Conservation (phyloP, 2,329 filamentous ascomycete species). For the Meredithiella fracta region DNA sequence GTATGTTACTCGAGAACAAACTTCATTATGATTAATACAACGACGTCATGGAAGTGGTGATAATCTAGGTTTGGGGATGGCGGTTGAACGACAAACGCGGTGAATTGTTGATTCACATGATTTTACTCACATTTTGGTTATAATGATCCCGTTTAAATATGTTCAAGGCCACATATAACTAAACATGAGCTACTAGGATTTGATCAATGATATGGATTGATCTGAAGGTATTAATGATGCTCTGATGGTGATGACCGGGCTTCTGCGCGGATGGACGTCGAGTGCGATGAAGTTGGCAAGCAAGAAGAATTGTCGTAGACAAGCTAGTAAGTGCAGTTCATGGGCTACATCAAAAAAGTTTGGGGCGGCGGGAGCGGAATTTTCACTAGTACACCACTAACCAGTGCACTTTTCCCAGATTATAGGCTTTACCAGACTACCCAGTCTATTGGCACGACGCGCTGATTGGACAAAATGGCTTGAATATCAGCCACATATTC, state of each 20-base stretch:
- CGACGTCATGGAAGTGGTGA: constrained; percentile 11
- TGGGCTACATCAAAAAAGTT: constrained; percentile 12
- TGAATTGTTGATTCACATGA: background rate
- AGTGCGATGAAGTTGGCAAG: constrained; percentile 13
- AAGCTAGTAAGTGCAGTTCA: constrained; percentile 1
- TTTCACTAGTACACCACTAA: background rate
- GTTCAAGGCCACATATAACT: too few relatives aligned
- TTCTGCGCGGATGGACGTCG: constrained; percentile 12
- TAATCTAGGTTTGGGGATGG: constrained; percentile 4
- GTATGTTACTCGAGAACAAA: background rate
- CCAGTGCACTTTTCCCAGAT: background rate
- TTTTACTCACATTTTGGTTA: background rate
- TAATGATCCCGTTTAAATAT: too few relatives aligned
- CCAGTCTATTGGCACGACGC: constrained; percentile 2
- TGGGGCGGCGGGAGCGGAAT: constrained; percentile 2
- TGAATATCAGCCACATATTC: constrained; percentile 18
- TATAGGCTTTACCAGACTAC: background rate
- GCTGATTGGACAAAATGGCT: constrained; percentile 9
- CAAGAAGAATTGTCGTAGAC: constrained; percentile 12
- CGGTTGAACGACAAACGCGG: constrained; percentile 12
- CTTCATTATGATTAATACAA: background rate
- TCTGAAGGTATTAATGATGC: constrained; percentile 4
- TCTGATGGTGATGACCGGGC: constrained; percentile 12
- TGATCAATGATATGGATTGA: too few relatives aligned
- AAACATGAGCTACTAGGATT: too few relatives aligned